Conservation (phyloP, 2,329 filamentous ascomycete genomes). For the Fusarium multiceps region DNA sequence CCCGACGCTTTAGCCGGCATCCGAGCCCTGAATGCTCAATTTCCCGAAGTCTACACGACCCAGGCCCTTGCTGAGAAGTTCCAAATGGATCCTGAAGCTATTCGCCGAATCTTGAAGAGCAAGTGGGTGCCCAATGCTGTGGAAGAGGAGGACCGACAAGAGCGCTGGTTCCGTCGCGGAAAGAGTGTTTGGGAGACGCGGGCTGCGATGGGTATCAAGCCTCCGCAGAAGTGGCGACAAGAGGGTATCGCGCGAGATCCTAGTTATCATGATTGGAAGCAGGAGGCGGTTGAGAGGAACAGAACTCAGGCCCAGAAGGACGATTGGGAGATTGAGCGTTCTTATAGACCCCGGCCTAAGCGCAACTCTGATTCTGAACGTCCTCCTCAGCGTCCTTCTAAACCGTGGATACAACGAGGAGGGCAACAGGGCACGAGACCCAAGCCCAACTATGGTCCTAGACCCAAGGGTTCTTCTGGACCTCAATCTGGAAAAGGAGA, state of each 20-base stretch:
- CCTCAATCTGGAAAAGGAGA: constrained; percentile 7
- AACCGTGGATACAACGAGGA: neutral
- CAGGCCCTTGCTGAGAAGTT: constrained; percentile 80
- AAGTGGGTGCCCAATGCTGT: constrained; percentile 75
- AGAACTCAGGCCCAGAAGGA: constrained; percentile 49
- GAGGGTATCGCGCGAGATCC: constrained; percentile 63
- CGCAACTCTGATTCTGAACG: neutral
- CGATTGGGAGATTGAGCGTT: constrained; percentile 36
- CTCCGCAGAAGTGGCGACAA: constrained; percentile 68
- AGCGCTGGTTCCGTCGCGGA: constrained; percentile 71
- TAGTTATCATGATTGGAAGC: constrained; percentile 53
- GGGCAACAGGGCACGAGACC: neutral
- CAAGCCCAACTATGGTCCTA: neutral
- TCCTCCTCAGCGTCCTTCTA: neutral
- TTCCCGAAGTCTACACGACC: constrained; percentile 82
- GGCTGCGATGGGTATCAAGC: constrained; percentile 70
- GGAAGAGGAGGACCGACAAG: constrained; percentile 67
- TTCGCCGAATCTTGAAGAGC: constrained; percentile 85
- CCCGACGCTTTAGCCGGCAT: constrained; percentile 94
- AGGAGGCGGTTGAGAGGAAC: constrained; percentile 43
- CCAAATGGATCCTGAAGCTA: constrained; percentile 85
- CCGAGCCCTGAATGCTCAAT: constrained; percentile 80
- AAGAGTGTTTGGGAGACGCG: constrained; percentile 68
- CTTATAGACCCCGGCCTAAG: constrained; percentile 1
- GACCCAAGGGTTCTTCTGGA: neutral